Base-by-base conservation (phyloP, 768 basidiomycete species). In the Tricholoma hemisulphureum region DNA sequence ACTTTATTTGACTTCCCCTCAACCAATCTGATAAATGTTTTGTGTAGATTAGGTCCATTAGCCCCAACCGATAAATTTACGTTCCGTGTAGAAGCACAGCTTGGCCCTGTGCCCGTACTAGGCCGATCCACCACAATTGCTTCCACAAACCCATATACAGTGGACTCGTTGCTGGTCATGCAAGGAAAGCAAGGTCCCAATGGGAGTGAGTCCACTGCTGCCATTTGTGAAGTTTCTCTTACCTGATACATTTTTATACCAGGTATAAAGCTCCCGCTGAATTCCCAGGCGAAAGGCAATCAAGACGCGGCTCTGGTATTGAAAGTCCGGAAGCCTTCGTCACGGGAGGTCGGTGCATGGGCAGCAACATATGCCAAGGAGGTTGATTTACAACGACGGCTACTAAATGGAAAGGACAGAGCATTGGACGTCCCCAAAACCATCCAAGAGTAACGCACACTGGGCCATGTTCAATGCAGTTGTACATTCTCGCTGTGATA, bases 61-160 rank as follows among this genome's bases (percentile, higher is more conserved):
- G n/a, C 26, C 7, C 26, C 46, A 49, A n/a, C 23, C 7, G 46
- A 49, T 21, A 49, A 9, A 29, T 49, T 49, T 18, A 49, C 46
- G 8, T 49, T 49, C 9, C 26, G 26, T 8, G 46, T 49, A 20
- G 46, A 49, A n/a, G 16, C 46, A n/a, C 46, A 49, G 26, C 46
- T 49, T 49, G 46, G 46, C n/a, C 18, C 46, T n/a, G 46, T 49
- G 18, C 46, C 46, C 26, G 16, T 49, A 6, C 46, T 49, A 29
- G 46, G 46, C 26, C 46, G 46, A 18, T 49, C 46, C 26, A 49
- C 46, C 28, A 49, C 46, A 49, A 49, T 49, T 9, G 46, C 46
- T 29, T 49, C 46, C 26, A 49, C 46, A 18, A n/a, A 6, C n/a
- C 26, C 46, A 28, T 49, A 49, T 9, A 49, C 46, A 6, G 46